A percentile compares a stretch with the other conserved stretches of the same genome.
These are phyloP conservation scores for Drechslera avenae DNA, from an alignment of 2,329 filamentous ascomycete species.

Conservation along the genomic window DNA sequence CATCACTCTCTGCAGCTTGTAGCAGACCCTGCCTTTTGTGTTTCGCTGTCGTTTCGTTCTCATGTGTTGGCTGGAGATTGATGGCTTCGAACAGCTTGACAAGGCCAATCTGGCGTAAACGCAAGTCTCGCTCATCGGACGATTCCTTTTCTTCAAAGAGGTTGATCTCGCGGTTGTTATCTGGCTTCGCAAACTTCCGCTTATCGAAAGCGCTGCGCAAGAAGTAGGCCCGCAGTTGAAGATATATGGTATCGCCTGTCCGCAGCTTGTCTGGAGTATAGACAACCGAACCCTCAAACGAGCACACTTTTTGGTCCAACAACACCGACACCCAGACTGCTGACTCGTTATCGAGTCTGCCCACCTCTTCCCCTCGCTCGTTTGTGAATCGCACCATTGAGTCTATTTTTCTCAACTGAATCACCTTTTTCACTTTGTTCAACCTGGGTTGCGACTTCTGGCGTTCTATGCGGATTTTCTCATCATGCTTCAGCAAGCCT, in stretches of 20 bases:
- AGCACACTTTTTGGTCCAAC: constrained; percentile 87
- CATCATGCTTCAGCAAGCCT: constrained; percentile 77
- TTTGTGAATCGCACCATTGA: constrained; percentile 92
- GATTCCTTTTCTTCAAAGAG: constrained; percentile 87
- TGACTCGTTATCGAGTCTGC: constrained; percentile 82
- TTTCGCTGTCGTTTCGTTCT: constrained; percentile 75
- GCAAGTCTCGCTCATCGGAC: constrained; percentile 78
- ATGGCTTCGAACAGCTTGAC: constrained; percentile 90
- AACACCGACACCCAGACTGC: constrained; percentile 91
- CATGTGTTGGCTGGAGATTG: constrained; percentile 74
- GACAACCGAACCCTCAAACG: constrained; percentile 85
- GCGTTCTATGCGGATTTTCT: constrained; percentile 84
- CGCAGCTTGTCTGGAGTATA: constrained; percentile 83
- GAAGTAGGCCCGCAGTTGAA: constrained; percentile 82
- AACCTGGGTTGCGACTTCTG: constrained; percentile 69
- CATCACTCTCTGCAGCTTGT: constrained; percentile 84
- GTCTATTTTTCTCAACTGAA: constrained; percentile 73
- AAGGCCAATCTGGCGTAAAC: constrained; percentile 82
- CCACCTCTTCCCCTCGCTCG: constrained; percentile 76
- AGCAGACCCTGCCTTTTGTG: constrained; percentile 84
- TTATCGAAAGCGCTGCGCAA: constrained; percentile 74
- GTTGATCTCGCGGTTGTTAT: constrained; percentile 72
- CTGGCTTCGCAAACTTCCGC: constrained; percentile 64
- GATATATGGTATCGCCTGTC: constrained; percentile 91
- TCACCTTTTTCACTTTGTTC: constrained; percentile 48